A percentile compares a stretch with the other conserved stretches of the same genome.
These are phyloP conservation scores for Ophiostoma piceae DNA, from an alignment of 2,329 filamentous ascomycete genomes.

Conservation along the genomic window DNA sequence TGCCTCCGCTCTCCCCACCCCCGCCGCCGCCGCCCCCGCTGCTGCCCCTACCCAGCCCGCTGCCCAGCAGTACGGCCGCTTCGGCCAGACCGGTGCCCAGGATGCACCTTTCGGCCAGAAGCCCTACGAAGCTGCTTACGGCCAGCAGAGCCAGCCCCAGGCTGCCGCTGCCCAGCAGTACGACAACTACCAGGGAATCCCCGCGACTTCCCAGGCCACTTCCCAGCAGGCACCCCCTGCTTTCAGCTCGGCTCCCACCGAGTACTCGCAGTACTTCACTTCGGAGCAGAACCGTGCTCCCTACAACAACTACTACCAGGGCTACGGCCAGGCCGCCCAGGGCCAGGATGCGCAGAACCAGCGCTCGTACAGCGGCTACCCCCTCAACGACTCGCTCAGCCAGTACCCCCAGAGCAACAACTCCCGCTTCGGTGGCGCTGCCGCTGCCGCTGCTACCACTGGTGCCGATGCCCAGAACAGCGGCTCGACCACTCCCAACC, in stretches of 20 bases:
- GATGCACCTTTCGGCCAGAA: conserved; percentile 66
- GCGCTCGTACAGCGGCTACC: conserved; percentile 72
- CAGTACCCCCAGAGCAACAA: conserved; percentile 73
- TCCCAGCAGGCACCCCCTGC: conserved; percentile 56
- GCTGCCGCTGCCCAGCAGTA: conserved; percentile 49
- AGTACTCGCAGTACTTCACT: conserved; percentile 83
- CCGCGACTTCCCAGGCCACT: conserved; percentile 41
- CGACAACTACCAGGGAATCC: conserved; percentile 48
- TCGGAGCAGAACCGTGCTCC: conserved; percentile 62
- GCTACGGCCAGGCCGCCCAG: conserved; percentile 49
- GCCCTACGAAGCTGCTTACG: conserved; percentile 79
- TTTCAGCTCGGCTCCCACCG: conserved; percentile 68
- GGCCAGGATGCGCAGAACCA: conserved; percentile 61
- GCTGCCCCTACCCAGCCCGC: conserved; percentile 24
- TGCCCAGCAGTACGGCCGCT: conserved; percentile 62
- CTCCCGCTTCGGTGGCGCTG: conserved; percentile 52
- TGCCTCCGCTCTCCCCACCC: conserved; percentile 38
- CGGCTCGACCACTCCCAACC: conserved; percentile 86
- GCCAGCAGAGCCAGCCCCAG: conserved; percentile 63
- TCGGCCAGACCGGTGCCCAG: conserved; percentile 45
- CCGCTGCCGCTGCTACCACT: conserved; percentile 21
- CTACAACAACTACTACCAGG: conserved; percentile 71
- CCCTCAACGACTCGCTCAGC: conserved; percentile 58
- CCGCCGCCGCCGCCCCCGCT: conserved; percentile 39
- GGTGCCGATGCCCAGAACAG: conserved; percentile 72